phyloP scores from a whole-genome alignment of 1,139 yeast species.

The Pichia sp. region DNA sequence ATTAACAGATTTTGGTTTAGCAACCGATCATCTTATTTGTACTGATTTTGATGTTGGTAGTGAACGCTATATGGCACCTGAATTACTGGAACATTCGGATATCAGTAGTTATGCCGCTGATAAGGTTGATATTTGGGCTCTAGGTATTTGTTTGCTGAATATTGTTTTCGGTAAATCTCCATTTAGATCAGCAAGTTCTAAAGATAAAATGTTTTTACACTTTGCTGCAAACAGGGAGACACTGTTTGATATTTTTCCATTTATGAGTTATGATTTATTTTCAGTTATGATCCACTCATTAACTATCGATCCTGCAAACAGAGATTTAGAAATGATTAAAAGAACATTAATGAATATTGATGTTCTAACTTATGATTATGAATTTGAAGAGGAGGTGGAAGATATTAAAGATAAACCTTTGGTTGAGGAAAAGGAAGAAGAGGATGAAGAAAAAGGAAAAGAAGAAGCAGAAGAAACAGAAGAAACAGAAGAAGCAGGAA shows the following conservation, averaged over 20 bases:
- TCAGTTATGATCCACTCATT: slow-evolving; percentile 72
- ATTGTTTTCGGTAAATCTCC: slow-evolving; percentile 89
- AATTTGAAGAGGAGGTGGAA: slow-evolving; percentile 38
- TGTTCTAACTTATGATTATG: slow-evolving; percentile 76
- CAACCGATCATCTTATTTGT: slow-evolving; percentile 61
- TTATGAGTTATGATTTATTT: slow-evolving; percentile 83
- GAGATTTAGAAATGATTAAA: slow-evolving; percentile 58
- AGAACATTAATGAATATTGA: slow-evolving; percentile 54
- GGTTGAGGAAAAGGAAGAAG: slow-evolving; percentile 18
- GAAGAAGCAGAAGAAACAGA: slow-evolving; percentile 4
- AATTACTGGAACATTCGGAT: slow-evolving; percentile 56
- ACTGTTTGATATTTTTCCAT: slow-evolving; percentile 83
- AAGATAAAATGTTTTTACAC: slow-evolving; percentile 81
- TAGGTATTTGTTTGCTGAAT: slow-evolving; percentile 81
- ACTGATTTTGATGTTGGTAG: slow-evolving; percentile 88
- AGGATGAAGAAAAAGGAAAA: slow-evolving; percentile 31
- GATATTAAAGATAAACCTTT: slow-evolving; percentile 4
- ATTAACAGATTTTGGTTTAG: slow-evolving; percentile 95
- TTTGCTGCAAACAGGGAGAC: slow-evolving; percentile 87
- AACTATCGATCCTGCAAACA: slow-evolving; percentile 81
- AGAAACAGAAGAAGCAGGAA: no score
- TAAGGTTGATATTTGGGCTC: slow-evolving; percentile 88
- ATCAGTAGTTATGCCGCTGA: slow-evolving; percentile 71
- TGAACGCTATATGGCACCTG: slow-evolving; percentile 98
- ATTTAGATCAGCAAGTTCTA: slow-evolving; percentile 73